A percentile compares a stretch with the other conserved stretches of the same genome.
phyloP scores from a whole-genome alignment of 768 basidiomycete species.

The Boletus huronensis region DNA sequence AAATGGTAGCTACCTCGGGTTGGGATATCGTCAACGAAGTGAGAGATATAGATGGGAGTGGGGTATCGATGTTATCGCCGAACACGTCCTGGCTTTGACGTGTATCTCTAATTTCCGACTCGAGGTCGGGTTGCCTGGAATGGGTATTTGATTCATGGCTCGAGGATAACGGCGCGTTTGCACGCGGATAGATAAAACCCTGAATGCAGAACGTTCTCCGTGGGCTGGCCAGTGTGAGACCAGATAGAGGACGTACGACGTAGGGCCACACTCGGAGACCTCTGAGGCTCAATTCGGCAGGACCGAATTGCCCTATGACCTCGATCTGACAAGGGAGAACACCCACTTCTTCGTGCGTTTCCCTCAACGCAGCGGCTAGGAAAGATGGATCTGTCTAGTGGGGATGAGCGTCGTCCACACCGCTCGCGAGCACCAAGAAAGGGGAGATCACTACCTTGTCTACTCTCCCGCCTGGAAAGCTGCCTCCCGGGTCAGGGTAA shows the following conservation, averaged over 20 bases:
- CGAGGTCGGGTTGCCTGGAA: neutral
- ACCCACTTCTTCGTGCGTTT: slow-evolving; percentile 73
- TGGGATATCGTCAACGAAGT: slow-evolving; percentile 49
- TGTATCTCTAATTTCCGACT: neutral
- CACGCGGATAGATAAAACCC: slow-evolving; percentile 40
- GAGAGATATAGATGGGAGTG: slow-evolving; percentile 61
- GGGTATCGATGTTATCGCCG: slow-evolving; percentile 31
- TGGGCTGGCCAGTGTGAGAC: neutral
- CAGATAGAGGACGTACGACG: slow-evolving; percentile 50
- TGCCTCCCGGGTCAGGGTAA: slow-evolving; percentile 25
- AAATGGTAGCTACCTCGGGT: slow-evolving; percentile 63
- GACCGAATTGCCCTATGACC: slow-evolving; percentile 61
- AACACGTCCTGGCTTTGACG: neutral
- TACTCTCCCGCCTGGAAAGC: slow-evolving; percentile 73
- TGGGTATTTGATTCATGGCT: neutral
- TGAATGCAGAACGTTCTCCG: neutral
- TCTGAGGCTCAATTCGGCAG: slow-evolving; percentile 53
- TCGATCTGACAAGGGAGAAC: slow-evolving; percentile 58
- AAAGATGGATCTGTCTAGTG: slow-evolving; percentile 52
- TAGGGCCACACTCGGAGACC: slow-evolving; percentile 73
- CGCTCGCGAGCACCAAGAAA: neutral
- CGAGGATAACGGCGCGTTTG: neutral
- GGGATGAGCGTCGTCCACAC: neutral
- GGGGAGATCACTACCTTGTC: slow-evolving; percentile 47
- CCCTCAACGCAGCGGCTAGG: slow-evolving; percentile 59